Conservation (phyloP, 306 rosid species). For the Castanopsis chinensis region DNA sequence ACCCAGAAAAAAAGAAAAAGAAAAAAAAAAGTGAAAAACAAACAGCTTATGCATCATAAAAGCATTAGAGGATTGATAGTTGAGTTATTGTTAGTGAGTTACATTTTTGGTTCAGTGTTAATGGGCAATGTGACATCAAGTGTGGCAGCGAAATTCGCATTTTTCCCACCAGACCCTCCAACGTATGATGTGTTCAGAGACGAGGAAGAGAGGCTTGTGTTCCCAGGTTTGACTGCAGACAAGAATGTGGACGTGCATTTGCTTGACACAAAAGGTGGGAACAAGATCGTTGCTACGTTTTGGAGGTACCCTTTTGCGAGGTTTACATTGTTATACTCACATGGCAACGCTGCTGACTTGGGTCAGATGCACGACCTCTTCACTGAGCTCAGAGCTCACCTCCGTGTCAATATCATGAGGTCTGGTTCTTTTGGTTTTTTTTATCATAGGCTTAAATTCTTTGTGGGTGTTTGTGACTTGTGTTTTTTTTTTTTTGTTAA, state of each 20-base stretch:
- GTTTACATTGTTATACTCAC: slow-evolving; percentile 87
- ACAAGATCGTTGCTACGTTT: slow-evolving; percentile 74
- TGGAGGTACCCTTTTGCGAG: slow-evolving; percentile 88
- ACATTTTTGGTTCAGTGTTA: slow-evolving; percentile 26
- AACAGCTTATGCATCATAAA: slow-evolving; percentile 37
- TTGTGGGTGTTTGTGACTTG: neutral
- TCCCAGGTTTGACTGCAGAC: slow-evolving; percentile 77
- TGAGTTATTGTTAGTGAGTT: neutral
- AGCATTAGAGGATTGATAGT: slow-evolving; percentile 1
- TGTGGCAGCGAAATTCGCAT: slow-evolving; percentile 95
- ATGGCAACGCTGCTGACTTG: slow-evolving; percentile 98
- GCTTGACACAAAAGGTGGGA: slow-evolving; percentile 71
- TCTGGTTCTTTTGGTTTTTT: neutral
- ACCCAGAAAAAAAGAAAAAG: neutral
- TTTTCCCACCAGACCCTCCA: slow-evolving; percentile 98
- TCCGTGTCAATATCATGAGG: slow-evolving; percentile 97
- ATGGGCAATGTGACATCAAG: slow-evolving; percentile 93
- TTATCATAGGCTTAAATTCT: neutral
- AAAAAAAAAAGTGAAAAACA: neutral
- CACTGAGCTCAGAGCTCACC: slow-evolving; percentile 93
- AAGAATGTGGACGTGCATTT: slow-evolving; percentile 64
- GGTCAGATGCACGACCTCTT: slow-evolving; percentile 95
- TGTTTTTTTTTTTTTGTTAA: neutral
- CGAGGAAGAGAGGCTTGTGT: slow-evolving; percentile 49
- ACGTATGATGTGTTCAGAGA: slow-evolving; percentile 62